Evolutionary conservation across 495 filamentous ascomycete species (phyloP), one percentile per base, ranked within the genome.

Genomic region (Hypoxylon intermedium): DNA sequence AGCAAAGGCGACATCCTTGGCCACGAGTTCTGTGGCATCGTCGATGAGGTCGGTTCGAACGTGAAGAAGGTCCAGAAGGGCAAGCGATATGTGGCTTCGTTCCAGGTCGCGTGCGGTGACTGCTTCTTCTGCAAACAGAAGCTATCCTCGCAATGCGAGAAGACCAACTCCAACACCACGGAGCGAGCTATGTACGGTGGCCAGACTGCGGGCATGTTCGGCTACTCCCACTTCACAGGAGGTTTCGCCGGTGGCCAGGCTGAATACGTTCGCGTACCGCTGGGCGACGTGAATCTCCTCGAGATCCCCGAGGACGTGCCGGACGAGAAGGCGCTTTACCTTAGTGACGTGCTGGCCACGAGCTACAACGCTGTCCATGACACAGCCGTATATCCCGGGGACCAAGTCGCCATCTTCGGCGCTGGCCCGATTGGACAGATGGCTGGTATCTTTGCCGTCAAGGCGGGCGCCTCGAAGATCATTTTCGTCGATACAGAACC

Each of bases 161-260:
- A 75, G 45, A 96, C 92, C 13, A 93, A 92, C 70, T 73, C 84
- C 23, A 92, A 89, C 66, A 86, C 77, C 6, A 79, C 86, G 47
- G 78, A 82, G 44, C 85, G 89, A 62, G 82, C 77, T 42, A 68
- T 97, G 86, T 95, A 90, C 58, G 89, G 87, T 9, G 78, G 80
- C 6, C 77, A 79, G 15, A 90, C 89, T 0, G 89, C 90, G 1
- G 91, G 90, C 63, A 84, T 86, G 73, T 90, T 89, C 60, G 86
- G 87, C 0, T 90, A 89, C 72, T 82, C 78, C n/a, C 87, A 85
- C 61, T 89, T 96, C 67, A 90, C 89, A 0, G 91, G 92, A 2
- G 93, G 93, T 2, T 97, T 92, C 67, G 90, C 92, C 9, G 92
- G 92, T 36, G 91, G 92, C 0, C 92, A 96, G 69, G 89, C 92